Percentiles rank a stretch among this genome's conserved stretches.
These are phyloP conservation scores for Leishmania mexicana DNA, from an alignment of 208 protist species.

Conservation along the genomic window DNA sequence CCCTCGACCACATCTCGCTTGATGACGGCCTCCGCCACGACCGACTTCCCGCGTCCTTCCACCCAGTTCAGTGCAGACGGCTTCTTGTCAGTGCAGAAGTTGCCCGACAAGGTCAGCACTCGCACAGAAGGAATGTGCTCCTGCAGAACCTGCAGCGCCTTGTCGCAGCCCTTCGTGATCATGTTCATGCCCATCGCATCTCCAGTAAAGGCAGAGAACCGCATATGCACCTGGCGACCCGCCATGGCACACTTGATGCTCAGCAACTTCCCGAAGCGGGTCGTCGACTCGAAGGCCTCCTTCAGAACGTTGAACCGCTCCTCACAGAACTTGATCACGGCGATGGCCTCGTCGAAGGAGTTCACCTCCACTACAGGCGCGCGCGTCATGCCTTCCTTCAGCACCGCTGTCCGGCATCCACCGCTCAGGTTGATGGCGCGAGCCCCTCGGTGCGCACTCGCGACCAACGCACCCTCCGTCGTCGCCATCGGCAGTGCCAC, in stretches of 20 bases:
- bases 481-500: constrained; percentile 97
- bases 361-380: constrained; percentile 94
- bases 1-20: constrained; percentile 86
- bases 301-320: constrained; percentile 87
- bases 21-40: constrained; percentile 96
- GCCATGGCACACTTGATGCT: constrained; percentile 87
- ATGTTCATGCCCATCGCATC: constrained; percentile 99
- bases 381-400: constrained; percentile 97
- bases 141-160: constrained; percentile 88
- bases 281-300: constrained; percentile 93
- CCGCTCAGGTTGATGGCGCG: constrained; percentile 93
- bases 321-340: constrained; percentile 91
- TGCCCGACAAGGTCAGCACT: constrained; percentile 95
- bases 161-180: constrained; percentile 98
- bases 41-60: constrained; percentile 95
- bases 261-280: constrained; percentile 93
- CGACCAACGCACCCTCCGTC: constrained; percentile 98
- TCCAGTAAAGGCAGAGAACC: constrained; percentile 95
- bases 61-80: constrained; percentile 98
- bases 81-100: constrained; percentile 99
- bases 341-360: constrained; percentile 73
- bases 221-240: constrained; percentile 93
- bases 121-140: constrained; percentile 92
- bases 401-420: constrained; percentile 89
- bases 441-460: constrained; percentile 95